A percentile compares a stretch with the other conserved stretches of the same genome.
phyloP scores from a whole-genome alignment of 495 filamentous ascomycete species.

The Talaromyces stipitatus region DNA sequence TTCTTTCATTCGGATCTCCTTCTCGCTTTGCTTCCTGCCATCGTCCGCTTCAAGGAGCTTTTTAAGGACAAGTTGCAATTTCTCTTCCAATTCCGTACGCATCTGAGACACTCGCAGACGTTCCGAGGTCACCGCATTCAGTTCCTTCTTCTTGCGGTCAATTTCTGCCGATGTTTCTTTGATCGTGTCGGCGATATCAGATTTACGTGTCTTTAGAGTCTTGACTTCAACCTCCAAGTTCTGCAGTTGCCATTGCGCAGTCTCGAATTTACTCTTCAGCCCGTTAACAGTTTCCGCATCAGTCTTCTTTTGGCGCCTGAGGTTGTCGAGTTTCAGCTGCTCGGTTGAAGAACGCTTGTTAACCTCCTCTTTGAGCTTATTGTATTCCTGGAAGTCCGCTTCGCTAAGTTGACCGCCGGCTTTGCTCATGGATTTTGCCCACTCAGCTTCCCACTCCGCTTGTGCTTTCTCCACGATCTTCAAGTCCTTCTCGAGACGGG shows the following conservation, averaged over 20 bases:
- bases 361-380: slow-evolving; percentile 75
- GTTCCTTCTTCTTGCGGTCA: slow-evolving; percentile 82
- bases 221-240: slow-evolving; percentile 66
- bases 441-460: slow-evolving; percentile 80
- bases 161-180: slow-evolving; percentile 68
- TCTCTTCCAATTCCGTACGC: slow-evolving; percentile 83
- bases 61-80: slow-evolving; percentile 68
- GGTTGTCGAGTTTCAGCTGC: slow-evolving; percentile 75
- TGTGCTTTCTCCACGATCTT: slow-evolving; percentile 83
- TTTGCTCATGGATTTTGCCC: slow-evolving; percentile 72
- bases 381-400: slow-evolving; percentile 84
- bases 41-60: slow-evolving; percentile 78
- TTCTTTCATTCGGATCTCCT: slow-evolving; percentile 67
- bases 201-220: slow-evolving; percentile 59
- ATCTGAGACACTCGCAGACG: slow-evolving; percentile 69
- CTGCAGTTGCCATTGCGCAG: slow-evolving; percentile 60
- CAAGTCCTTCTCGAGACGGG: slow-evolving; percentile 71
- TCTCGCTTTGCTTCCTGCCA: slow-evolving; percentile 74
- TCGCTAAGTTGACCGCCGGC: slow-evolving; percentile 81
- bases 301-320: slow-evolving; percentile 76
- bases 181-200: slow-evolving; percentile 48
- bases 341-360: slow-evolving; percentile 75
- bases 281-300: slow-evolving; percentile 84
- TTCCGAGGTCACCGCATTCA: slow-evolving; percentile 78
- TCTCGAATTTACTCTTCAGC: slow-evolving; percentile 77